Evolutionary conservation across 2,329 filamentous ascomycete genomes (phyloP).

Genomic region (Fusarium sp.): DNA sequence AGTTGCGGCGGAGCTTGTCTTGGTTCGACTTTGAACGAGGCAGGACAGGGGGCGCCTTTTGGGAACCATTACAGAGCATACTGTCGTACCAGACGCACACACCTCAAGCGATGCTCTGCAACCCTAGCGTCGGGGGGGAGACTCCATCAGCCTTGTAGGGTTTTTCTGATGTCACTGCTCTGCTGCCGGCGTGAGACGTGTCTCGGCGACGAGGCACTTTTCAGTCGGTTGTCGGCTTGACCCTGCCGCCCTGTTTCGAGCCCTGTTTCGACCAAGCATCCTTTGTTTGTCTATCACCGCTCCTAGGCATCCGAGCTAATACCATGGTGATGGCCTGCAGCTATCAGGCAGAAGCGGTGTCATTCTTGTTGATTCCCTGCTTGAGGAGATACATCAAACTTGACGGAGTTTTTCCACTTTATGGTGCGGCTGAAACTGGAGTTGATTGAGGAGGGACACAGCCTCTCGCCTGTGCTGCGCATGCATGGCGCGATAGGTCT

Average conservation of each 20-base stretch:
- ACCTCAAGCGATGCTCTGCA: neutral
- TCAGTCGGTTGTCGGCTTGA: conserved; percentile 11
- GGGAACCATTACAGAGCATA: neutral
- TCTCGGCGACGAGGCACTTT: conserved; percentile 35
- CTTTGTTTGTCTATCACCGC: conserved; percentile 4
- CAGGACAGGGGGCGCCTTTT: conserved; percentile 16
- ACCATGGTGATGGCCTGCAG: conserved; percentile 11
- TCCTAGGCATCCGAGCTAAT: conserved; percentile 16
- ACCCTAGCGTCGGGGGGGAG: conserved; percentile 4
- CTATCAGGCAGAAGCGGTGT: conserved; percentile 17
- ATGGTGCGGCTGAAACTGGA: conserved; percentile 41
- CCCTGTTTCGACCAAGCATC: conserved; percentile 2
- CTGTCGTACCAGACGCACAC: neutral
- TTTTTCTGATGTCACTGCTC: conserved; percentile 39
- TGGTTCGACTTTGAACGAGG: conserved; percentile 23
- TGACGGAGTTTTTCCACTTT: conserved; percentile 42
- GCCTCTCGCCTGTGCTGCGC: conserved; percentile 22
- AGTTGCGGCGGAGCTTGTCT: conserved; percentile 27
- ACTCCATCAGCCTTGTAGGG: conserved; percentile 43
- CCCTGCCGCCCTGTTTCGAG: neutral
- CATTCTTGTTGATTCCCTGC: neutral
- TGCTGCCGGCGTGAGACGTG: conserved; percentile 32
- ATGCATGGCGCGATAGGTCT: conserved; percentile 21
- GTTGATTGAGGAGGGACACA: conserved; percentile 31
- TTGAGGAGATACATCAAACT: conserved; percentile 6